These are phyloP conservation scores for Asclepias syriaca DNA, from an alignment of 257 asterid genomes.

Conservation along the genomic window DNA sequence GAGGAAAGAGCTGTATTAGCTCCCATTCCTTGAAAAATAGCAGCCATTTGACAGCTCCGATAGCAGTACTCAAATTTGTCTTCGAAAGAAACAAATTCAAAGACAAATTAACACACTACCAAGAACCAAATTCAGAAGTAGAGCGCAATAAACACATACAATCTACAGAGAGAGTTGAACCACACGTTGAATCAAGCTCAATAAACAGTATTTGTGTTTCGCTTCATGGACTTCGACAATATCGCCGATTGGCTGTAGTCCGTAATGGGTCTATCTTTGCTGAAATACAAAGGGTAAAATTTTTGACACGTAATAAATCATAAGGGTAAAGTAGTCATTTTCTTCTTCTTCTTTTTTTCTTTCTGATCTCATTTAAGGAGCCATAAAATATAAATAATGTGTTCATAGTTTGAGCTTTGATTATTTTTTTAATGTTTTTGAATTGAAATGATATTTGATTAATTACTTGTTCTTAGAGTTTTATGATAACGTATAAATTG, in stretches of 20 bases:
- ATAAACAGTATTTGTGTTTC: neutral
- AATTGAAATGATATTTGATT: too few relatives aligned
- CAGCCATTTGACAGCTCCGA: slow-evolving; percentile 32
- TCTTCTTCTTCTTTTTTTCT: too few relatives aligned
- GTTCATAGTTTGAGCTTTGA: too few relatives aligned
- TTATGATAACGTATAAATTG: too few relatives aligned
- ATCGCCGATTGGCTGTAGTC: neutral
- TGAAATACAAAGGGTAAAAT: too few relatives aligned
- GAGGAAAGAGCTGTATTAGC: slow-evolving; percentile 44
- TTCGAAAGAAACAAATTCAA: neutral
- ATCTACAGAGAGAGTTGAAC: slow-evolving; percentile 1
- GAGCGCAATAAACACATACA: neutral
- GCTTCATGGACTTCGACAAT: neutral
- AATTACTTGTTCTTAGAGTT: too few relatives aligned
- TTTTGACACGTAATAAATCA: too few relatives aligned
- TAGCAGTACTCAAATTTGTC: neutral
- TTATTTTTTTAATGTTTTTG: too few relatives aligned
- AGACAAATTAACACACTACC: neutral
- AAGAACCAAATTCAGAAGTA: neutral
- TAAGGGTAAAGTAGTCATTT: too few relatives aligned
- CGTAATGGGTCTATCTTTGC: neutral
- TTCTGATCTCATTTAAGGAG: too few relatives aligned
- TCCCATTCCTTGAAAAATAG: slow-evolving; percentile 42
- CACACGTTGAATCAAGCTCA: neutral
- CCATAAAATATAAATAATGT: too few relatives aligned